Conservation (phyloP, 169 alveolate species). For the Plasmodium cynomolgi region DNA sequence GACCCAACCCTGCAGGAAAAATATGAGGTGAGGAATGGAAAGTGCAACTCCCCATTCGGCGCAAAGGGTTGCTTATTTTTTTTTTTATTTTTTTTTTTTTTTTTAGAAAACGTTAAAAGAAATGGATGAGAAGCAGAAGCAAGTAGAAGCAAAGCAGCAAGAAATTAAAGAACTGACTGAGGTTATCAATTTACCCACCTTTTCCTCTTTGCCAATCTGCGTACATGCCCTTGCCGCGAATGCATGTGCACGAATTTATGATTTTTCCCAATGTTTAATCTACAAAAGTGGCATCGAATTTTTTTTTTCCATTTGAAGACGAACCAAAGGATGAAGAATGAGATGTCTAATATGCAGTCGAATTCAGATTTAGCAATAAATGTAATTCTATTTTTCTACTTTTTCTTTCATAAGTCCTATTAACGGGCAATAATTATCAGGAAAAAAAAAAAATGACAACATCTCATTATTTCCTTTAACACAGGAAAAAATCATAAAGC, state of each 20-base stretch:
- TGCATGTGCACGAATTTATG: not conserved
- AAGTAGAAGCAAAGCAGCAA: conserved; percentile 14
- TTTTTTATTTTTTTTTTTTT: not conserved
- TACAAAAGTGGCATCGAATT: not conserved
- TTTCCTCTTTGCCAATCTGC: not conserved
- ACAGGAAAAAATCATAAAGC: conserved; percentile 64
- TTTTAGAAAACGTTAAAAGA: conserved; percentile 51
- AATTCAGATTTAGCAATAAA: conserved; percentile 27
- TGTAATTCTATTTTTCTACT: conserved; percentile 4
- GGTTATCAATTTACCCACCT: conserved; percentile 25
- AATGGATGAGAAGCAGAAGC: conserved; percentile 23
- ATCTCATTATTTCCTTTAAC: not conserved
- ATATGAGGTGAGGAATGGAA: conserved; percentile 28
- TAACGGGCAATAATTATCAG: not conserved
- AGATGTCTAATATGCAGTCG: conserved; percentile 30
- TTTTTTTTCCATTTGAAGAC: conserved; percentile 20
- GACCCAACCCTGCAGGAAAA: conserved; percentile 27
- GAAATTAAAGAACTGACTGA: conserved; percentile 41
- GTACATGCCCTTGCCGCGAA: not conserved
- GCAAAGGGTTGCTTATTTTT: conserved; percentile 9
- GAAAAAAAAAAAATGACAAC: not conserved
- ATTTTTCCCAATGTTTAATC: not conserved
- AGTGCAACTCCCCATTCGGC: not conserved
- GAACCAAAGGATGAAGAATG: conserved; percentile 22
- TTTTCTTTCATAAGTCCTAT: not conserved